Conservation (phyloP, 2,329 filamentous ascomycete species). For the Penicillium fuscoglaucum region DNA sequence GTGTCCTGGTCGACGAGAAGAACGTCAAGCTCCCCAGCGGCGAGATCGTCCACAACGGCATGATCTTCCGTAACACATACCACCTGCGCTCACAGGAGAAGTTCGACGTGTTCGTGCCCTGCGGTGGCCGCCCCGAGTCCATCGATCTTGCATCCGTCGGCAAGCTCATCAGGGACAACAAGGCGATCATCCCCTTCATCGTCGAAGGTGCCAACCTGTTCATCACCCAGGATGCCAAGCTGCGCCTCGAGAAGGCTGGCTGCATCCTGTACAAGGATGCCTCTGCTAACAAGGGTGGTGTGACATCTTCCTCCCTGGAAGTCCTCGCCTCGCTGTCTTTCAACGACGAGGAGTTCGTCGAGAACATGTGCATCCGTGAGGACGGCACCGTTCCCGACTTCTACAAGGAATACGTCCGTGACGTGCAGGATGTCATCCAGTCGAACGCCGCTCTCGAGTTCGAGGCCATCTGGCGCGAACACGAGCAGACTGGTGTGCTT, state of each 20-base stretch:
- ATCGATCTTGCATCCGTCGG: constrained; percentile 87
- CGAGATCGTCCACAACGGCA: constrained; percentile 86
- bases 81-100: constrained; percentile 76
- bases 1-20: constrained; percentile 86
- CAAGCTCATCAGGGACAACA: constrained; percentile 87
- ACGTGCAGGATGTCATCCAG: constrained; percentile 87
- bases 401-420: constrained; percentile 88
- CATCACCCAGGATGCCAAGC: constrained; percentile 97
- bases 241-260: constrained; percentile 91
- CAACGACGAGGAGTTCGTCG: constrained; percentile 80
- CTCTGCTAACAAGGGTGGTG: constrained; percentile 96
- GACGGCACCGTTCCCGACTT: constrained; percentile 80
- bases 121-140: constrained; percentile 92
- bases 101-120: constrained; percentile 91
- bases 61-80: constrained; percentile 95
- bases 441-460: constrained; percentile 93
- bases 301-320: constrained; percentile 94
- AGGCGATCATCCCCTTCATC: constrained; percentile 84
- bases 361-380: constrained; percentile 88
- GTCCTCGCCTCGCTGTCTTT: constrained; percentile 93
- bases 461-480: constrained; percentile 96
- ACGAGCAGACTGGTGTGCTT: constrained; percentile 74
- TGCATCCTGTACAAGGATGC: constrained; percentile 97
- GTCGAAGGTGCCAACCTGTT: constrained; percentile 98
- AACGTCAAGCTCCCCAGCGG: constrained; percentile 86